A percentile compares a stretch with the other conserved stretches of the same genome.
Evolutionary conservation across 805 yeast species (phyloP).

Genomic region (Myxozyma neotropica): DNA sequence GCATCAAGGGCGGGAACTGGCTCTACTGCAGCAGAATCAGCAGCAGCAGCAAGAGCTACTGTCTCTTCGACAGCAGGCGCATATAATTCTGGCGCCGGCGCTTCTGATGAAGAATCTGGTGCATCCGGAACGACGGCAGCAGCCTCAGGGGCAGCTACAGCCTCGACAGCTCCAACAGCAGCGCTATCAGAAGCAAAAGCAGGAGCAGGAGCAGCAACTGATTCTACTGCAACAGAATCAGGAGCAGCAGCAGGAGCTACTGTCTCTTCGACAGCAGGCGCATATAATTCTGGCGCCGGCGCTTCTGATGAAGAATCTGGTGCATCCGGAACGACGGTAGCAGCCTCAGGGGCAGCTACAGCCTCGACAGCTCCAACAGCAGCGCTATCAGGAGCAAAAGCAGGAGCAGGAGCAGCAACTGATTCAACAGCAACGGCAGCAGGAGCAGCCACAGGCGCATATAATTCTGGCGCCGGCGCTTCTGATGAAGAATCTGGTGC

Average conservation of each 20-base stretch:
- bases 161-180: background rate
- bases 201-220: background rate
- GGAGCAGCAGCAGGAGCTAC: background rate
- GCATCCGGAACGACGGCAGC: background rate
- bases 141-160: background rate
- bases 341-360: background rate
- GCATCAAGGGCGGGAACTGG: constrained; percentile 1
- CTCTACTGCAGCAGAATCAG: background rate
- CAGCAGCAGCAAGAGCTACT: background rate
- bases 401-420: background rate
- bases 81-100: no score
- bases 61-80: no score
- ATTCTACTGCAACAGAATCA: background rate
- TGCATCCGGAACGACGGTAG: background rate
- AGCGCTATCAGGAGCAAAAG: background rate
- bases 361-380: no score
- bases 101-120: no score
- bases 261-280: no score
- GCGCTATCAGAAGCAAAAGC: background rate
- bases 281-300: no score
- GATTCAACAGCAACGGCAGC: background rate
- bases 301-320: no score
- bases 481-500: no score
- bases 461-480: no score
- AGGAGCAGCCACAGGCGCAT: background rate